phyloP scores from a whole-genome alignment of 106 monocot genomes.

The Allium fistulosum region DNA sequence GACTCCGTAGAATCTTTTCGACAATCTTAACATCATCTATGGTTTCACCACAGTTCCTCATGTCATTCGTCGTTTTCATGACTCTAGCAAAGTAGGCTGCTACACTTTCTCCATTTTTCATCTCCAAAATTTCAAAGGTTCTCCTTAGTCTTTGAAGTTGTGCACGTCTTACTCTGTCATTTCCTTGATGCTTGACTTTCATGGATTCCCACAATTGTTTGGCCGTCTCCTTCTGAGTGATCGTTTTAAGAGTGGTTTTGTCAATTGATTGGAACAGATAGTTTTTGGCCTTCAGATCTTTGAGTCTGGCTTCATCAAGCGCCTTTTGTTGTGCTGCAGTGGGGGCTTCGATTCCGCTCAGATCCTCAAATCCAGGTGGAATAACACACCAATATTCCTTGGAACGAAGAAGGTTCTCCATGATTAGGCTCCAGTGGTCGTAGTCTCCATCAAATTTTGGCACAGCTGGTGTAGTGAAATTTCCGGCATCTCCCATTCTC shows the following conservation, averaged over 20 bases:
- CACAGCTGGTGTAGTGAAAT: background rate
- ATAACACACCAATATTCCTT: background rate
- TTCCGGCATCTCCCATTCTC: background rate
- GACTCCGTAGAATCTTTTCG: background rate
- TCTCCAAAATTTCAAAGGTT: background rate
- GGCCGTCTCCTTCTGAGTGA: background rate
- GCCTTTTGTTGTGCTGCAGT: background rate
- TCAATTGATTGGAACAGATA: background rate
- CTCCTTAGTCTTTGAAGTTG: background rate
- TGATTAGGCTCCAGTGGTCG: background rate
- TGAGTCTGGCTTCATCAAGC: background rate
- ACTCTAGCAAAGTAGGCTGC: background rate
- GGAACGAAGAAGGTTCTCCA: background rate
- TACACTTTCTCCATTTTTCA: background rate
- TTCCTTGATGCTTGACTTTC: background rate
- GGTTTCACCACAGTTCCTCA: background rate
- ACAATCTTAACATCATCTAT: background rate
- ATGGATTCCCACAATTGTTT: conserved; percentile 6
- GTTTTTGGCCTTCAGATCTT: conserved; percentile 4
- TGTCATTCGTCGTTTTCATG: background rate
- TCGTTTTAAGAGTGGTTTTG: background rate
- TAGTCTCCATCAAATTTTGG: background rate
- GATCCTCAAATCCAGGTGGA: background rate
- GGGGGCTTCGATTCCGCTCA: background rate
- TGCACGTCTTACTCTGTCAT: background rate